Evolutionary conservation across 1,284 basidiomycete genomes (phyloP).

Genomic region (Cystobasidiaceae sp.): DNA sequence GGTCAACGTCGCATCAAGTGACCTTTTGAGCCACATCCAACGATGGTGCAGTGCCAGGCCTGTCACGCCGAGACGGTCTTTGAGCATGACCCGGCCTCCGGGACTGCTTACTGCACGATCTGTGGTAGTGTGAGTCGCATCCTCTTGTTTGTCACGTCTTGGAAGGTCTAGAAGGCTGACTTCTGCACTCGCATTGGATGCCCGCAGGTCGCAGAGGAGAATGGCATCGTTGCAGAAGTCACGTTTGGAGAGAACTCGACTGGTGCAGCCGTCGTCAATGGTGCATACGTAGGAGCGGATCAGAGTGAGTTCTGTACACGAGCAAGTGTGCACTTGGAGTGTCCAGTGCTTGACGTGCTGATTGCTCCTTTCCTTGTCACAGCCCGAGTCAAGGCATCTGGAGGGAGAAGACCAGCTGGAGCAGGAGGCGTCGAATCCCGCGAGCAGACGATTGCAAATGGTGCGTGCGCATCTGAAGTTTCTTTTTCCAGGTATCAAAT

Average conservation of each 20-base stretch:
- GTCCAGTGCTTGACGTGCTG: too few species aligned
- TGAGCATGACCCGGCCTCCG: conserved; percentile 50
- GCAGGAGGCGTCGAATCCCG: conserved; percentile 65
- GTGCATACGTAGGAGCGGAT: conserved; percentile 85
- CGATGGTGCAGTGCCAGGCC: conserved; percentile 12
- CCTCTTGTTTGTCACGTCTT: not conserved
- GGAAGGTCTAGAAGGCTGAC: too few species aligned
- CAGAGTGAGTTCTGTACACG: too few species aligned
- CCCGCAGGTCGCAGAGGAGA: conserved; percentile 81
- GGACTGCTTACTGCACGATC: conserved; percentile 72
- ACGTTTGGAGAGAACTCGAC: conserved; percentile 87
- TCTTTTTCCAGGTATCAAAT: not conserved
- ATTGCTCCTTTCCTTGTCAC: too few species aligned
- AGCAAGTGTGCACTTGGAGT: too few species aligned
- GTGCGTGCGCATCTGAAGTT: conserved; percentile 49
- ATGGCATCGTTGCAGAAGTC: conserved; percentile 86
- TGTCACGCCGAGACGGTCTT: conserved; percentile 6
- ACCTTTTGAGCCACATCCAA: too few species aligned
- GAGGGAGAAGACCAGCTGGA: conserved; percentile 65
- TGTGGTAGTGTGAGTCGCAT: conserved; percentile 58
- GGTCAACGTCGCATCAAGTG: too few species aligned
- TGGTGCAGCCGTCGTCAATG: conserved; percentile 92
- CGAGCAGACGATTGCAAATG: conserved; percentile 83
- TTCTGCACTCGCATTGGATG: too few species aligned
- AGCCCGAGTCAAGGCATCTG: conserved; percentile 74